Percentiles rank a stretch among this genome's conserved stretches.
phyloP scores from a whole-genome alignment of 257 asterid genomes.

The Solanum neorickii region DNA sequence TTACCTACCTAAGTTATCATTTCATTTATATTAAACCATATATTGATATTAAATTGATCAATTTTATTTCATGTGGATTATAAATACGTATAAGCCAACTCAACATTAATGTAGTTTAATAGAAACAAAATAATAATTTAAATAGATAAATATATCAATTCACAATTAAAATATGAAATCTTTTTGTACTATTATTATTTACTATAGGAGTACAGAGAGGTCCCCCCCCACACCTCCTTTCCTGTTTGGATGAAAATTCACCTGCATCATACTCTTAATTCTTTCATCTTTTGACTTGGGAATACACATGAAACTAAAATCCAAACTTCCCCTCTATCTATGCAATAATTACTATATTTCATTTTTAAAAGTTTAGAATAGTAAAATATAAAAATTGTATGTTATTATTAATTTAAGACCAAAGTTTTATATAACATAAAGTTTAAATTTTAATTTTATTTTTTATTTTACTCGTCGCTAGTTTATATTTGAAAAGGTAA shows the following conservation, averaged over 20 bases:
- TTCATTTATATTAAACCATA: no score
- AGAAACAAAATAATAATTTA: not conserved
- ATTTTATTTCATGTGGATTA: no score
- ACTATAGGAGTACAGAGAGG: not conserved
- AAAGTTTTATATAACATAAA: not conserved
- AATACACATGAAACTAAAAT: constrained; percentile 9
- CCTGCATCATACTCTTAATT: constrained; percentile 7
- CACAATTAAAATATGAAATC: not conserved
- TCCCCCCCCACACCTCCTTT: not conserved
- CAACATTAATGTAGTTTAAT: no score
- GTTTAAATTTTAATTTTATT: not conserved
- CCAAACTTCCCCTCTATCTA: not conserved
- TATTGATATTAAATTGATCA: no score
- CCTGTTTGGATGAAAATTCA: constrained; percentile 10
- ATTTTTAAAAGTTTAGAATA: no score
- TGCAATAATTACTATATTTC: not conserved
- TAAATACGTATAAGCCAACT: not conserved
- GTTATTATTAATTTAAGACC: no score
- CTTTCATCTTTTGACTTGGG: constrained; percentile 10
- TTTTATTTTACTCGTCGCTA: no score
- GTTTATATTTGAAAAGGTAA: no score
- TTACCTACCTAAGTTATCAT: no score
- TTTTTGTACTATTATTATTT: not conserved
- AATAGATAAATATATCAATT: not conserved
- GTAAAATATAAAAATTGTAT: no score